Base-by-base conservation (phyloP, 176 grass and related monocot species). In the Phyllostachys edulis region DNA sequence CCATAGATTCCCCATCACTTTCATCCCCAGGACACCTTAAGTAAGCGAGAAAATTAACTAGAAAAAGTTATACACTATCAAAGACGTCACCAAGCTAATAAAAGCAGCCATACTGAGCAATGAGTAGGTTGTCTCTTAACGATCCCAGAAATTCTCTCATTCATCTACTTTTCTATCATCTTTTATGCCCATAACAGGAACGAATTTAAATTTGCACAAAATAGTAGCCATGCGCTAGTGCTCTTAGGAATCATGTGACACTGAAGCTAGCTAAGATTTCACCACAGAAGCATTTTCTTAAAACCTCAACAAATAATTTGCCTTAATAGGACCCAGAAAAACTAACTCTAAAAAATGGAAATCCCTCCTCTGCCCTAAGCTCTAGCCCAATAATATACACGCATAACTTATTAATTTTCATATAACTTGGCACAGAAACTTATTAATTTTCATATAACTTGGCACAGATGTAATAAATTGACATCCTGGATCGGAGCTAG, bases 1-100 rank as follows among this genome's bases (percentile, higher is more conserved):
- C 91, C 67, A 89, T 60, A 82, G 81, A 84, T 73, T 93, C 88
- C 72, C 81, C 81, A 26, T 93, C 91, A 92, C 94, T 97, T 91
- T 94, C 94, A 89, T 94, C 94, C 57, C 80, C 85, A 85, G 46
- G 87, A 82, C 88, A 88, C 87, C 94, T 90, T 91, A 92, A 91
- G 82, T 82, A 74, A 93, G 67, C 51, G n/a, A 85, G 66, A 90
- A 81, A 90, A 88, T 60, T 75, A 89, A 87, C 71, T 89, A 86
- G 69, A 87, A 65, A 63, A 89, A 13, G 36, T 86, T 84, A 89
- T 75, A 79, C 79, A 20, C 74, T 86, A 76, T 55, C 69, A 69
- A 84, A 79, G 73, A 76, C 9, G 0, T 76, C 47, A 7, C 40
- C n/a, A 51, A 41, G 29, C 66, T 62, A 75, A 85, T 64, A 82